Evolutionary conservation across 805 yeast species (phyloP), one percentile per base, ranked within the genome.

Genomic region (Kluyveromyces dobzhanskii): DNA sequence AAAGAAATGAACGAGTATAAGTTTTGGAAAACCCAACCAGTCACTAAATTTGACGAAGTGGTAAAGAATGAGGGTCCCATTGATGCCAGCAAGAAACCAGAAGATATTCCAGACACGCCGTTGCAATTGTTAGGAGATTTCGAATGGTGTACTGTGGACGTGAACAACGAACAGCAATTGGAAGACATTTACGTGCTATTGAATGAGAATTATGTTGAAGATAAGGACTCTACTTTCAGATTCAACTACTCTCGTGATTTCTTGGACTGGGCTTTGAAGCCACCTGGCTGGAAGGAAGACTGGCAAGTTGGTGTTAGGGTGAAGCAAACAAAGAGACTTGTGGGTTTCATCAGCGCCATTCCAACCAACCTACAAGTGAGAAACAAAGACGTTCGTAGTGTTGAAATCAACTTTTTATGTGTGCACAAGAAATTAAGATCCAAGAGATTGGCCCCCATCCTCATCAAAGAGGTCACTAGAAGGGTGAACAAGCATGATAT

Each of bases 1-100:
- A 80, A 79, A 46, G 74, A 78, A 17, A 86, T 87, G 84, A 78
- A 83, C 38, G 94, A 88, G 55, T 85, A 88, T 67, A 85, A 84
- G 65, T 92, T 92, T 64, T 92, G 98, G 98, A 85, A 83, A 54
- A 92, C 98, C 2, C 98, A 92, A 64, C 98, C 98, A 0, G 97
- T 92, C 16, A 74, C 87, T 7, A 69, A 69, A 23, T 77, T 88
- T 46, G 84, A 84, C 55, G 92, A 81, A 53, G 58, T 66, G 32
- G 69, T 81, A 32, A 69, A 64, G 4, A 59, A 67, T 9, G 95
- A 86, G 54, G 96, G 96, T 0, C 90, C 94, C 6, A 85, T 88
- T 47, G 94, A 87, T 50, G 48, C 53, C 23, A 36, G 52, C 6
- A 85, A 85, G 56, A 77, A 76, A 0, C 78, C 88, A 2, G 82